Conservation (phyloP, 345 rosid genomes). For the Pistacia integerrima region DNA sequence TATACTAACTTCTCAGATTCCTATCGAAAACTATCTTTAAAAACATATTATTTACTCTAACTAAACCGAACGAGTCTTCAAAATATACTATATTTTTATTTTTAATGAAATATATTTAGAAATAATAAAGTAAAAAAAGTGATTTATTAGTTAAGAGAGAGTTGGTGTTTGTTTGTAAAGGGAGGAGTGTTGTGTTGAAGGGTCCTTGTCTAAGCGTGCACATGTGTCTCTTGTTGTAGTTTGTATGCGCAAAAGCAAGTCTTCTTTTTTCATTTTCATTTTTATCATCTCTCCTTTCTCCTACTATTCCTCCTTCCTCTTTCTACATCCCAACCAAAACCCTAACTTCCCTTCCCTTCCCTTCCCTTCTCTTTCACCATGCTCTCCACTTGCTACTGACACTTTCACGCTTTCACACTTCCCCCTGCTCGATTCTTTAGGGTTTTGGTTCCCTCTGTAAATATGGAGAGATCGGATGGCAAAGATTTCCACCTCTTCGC, state of each 20-base stretch:
- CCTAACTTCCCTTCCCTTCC: slow-evolving; percentile 11
- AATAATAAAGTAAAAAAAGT: too few relatives aligned
- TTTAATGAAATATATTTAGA: too few relatives aligned
- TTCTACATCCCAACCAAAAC: slow-evolving; percentile 17
- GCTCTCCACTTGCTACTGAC: slow-evolving; percentile 6
- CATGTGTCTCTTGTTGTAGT: too few relatives aligned
- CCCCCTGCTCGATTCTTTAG: background rate
- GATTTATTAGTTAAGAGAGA: too few relatives aligned
- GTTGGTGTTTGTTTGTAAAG: too few relatives aligned
- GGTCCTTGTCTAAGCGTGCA: too few relatives aligned
- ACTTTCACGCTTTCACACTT: background rate
- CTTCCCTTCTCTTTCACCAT: slow-evolving; percentile 6
- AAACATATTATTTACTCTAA: too few relatives aligned
- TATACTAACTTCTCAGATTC: too few relatives aligned
- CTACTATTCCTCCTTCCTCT: slow-evolving; percentile 14
- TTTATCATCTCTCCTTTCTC: slow-evolving; percentile 13
- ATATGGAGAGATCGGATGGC: slow-evolving; percentile 69
- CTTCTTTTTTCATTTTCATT: background rate
- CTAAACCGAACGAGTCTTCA: too few relatives aligned
- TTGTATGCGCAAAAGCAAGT: background rate
- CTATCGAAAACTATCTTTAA: too few relatives aligned
- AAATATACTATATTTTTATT: too few relatives aligned
- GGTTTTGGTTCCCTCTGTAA: slow-evolving; percentile 31
- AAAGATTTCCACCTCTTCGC: slow-evolving; percentile 43
- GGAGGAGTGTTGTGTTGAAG: too few relatives aligned